Conservation (phyloP, 1,139 yeast species). For the Hemisphaericaspora lyxosophila region DNA sequence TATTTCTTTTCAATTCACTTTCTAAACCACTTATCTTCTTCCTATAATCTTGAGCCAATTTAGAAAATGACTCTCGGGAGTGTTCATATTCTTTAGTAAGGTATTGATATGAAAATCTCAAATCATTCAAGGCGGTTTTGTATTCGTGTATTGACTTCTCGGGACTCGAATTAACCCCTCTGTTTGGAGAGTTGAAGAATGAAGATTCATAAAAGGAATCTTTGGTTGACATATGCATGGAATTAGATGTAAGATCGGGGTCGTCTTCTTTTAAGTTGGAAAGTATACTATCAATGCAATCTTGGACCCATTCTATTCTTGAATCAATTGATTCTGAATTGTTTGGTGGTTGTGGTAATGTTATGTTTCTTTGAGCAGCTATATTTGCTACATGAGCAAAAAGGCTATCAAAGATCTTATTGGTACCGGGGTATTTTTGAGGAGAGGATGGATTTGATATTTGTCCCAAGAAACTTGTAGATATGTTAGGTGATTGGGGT, state of each 20-base stretch:
- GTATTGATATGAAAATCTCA: slow-evolving; percentile 64
- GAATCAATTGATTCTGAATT: slow-evolving; percentile 29
- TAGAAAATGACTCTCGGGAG: slow-evolving; percentile 50
- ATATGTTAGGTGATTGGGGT: slow-evolving; percentile 4
- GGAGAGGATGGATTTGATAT: slow-evolving; percentile 6
- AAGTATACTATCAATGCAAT: slow-evolving; percentile 47
- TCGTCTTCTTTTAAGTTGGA: slow-evolving; percentile 5
- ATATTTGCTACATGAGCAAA: slow-evolving; percentile 54
- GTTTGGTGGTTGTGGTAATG: slow-evolving; percentile 42
- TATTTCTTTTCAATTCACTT: slow-evolving; percentile 26
- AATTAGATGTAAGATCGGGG: background rate
- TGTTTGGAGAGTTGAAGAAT: slow-evolving; percentile 26
- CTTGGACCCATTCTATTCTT: slow-evolving; percentile 51
- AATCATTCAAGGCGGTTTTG: slow-evolving; percentile 58
- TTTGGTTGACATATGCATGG: slow-evolving; percentile 7
- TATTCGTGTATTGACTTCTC: slow-evolving; percentile 40
- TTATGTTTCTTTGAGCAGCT: slow-evolving; percentile 51
- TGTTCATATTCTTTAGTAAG: slow-evolving; percentile 60
- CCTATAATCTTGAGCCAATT: slow-evolving; percentile 49
- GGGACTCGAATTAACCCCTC: slow-evolving; percentile 14
- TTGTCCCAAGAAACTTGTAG: slow-evolving; percentile 5
- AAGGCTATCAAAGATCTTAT: slow-evolving; percentile 40
- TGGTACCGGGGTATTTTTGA: slow-evolving; percentile 8
- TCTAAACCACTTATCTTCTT: slow-evolving; percentile 46
- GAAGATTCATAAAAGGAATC: slow-evolving; percentile 11